phyloP scores from a whole-genome alignment of 306 rosid genomes.

The Argentina anserina region DNA sequence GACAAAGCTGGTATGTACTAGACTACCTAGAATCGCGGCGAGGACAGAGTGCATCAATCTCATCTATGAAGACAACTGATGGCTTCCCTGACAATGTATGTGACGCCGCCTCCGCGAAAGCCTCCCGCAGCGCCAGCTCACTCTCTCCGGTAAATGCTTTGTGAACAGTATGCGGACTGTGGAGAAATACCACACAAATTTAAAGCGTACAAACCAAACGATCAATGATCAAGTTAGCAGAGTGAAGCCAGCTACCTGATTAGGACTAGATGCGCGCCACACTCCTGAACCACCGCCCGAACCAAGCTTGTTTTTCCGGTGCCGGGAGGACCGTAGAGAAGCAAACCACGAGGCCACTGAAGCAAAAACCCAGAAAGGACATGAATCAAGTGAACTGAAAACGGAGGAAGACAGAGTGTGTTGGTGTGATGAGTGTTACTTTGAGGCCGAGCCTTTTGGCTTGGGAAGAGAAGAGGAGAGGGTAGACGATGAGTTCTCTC shows the following conservation, averaged over 20 bases:
- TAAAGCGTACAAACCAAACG: constrained; percentile 8
- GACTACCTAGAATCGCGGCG: constrained; percentile 83
- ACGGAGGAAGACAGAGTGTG: background rate
- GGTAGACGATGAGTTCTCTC: constrained; percentile 71
- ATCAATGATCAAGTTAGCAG: background rate
- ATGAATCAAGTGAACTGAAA: background rate
- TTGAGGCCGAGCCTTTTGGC: constrained; percentile 63
- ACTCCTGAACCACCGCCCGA: constrained; percentile 76
- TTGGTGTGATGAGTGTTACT: constrained; percentile 28
- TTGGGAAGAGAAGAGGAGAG: constrained; percentile 46
- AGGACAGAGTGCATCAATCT: constrained; percentile 87
- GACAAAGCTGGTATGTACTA: background rate
- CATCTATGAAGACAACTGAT: constrained; percentile 76
- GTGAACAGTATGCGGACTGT: constrained; percentile 77
- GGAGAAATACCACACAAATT: constrained; percentile 16
- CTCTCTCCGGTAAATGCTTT: constrained; percentile 78
- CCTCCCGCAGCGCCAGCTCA: constrained; percentile 71
- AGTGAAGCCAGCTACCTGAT: constrained; percentile 45
- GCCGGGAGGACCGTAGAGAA: constrained; percentile 88
- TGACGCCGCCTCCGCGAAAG: constrained; percentile 70
- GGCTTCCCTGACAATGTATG: constrained; percentile 55
- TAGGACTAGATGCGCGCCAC: constrained; percentile 65
- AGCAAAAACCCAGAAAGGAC: constrained; percentile 16
- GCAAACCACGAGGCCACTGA: constrained; percentile 87
- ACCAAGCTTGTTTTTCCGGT: constrained; percentile 97